Percentiles rank a stretch among this genome's conserved stretches.
phyloP scores from a whole-genome alignment of 768 basidiomycete genomes.

The Cystofilobasidium bisporidii region DNA sequence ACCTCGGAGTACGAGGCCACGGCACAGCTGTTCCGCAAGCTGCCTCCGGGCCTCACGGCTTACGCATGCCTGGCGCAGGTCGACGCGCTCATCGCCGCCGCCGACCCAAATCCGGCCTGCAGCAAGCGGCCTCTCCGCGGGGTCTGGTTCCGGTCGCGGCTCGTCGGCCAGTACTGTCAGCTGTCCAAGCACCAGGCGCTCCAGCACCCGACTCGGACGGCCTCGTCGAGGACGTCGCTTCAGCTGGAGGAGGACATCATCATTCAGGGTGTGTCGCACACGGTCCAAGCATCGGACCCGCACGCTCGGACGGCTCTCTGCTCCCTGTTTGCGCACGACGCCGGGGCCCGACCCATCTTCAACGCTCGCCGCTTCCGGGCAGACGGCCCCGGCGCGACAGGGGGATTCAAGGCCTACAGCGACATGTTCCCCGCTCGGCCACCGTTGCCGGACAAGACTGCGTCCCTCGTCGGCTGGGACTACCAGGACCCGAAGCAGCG shows the following conservation, averaged over 20 bases:
- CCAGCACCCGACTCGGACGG: slow-evolving; percentile 10
- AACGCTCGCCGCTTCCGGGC: slow-evolving; percentile 44
- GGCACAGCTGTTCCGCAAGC: slow-evolving; percentile 35
- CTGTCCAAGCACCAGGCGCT: slow-evolving; percentile 38
- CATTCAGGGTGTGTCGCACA: slow-evolving; percentile 45
- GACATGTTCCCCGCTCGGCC: slow-evolving; percentile 36
- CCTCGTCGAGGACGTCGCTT: slow-evolving; percentile 39
- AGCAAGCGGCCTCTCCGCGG: slow-evolving; percentile 60
- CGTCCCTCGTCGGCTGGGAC: slow-evolving; percentile 26
- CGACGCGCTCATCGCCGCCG: slow-evolving; percentile 61
- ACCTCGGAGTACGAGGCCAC: too few species aligned
- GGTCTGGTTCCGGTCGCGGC: slow-evolving; percentile 50
- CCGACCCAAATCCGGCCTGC: slow-evolving; percentile 67
- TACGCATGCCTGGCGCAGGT: slow-evolving; percentile 55
- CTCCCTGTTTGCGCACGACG: slow-evolving; percentile 47
- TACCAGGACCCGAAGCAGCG: slow-evolving; percentile 10
- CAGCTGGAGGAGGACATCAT: slow-evolving; percentile 50
- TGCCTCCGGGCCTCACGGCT: slow-evolving; percentile 52
- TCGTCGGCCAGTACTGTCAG: slow-evolving; percentile 52
- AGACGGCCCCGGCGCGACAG: slow-evolving; percentile 46
- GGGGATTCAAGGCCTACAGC: slow-evolving; percentile 33
- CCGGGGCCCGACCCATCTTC: slow-evolving; percentile 58
- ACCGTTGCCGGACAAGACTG: slow-evolving; percentile 5
- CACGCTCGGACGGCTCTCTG: slow-evolving; percentile 41
- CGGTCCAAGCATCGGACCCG: slow-evolving; percentile 34